Percentiles rank a stretch among this genome's conserved stretches.
These are phyloP conservation scores for Zangia roseola DNA, from an alignment of 768 basidiomycete species.

Conservation along the genomic window DNA sequence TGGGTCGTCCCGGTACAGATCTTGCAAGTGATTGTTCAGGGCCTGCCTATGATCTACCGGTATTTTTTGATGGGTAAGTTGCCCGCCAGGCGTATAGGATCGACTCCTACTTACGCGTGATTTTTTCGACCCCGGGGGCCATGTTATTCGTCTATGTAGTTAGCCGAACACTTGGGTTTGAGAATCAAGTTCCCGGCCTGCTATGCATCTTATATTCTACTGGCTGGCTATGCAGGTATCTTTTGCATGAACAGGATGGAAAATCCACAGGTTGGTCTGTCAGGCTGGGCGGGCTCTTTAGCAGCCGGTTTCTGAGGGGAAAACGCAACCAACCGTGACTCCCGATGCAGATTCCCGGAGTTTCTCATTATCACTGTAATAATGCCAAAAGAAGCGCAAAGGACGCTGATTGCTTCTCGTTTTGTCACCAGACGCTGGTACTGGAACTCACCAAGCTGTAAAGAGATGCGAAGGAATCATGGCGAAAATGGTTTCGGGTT, in stretches of 20 bases:
- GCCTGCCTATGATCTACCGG: slow-evolving; percentile 20
- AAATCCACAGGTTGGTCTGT: slow-evolving; percentile 25
- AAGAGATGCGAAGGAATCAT: neutral
- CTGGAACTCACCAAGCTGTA: slow-evolving; percentile 27
- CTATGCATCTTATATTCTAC: slow-evolving; percentile 15
- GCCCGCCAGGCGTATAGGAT: neutral
- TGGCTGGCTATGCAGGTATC: slow-evolving; percentile 11
- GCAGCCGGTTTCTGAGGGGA: neutral
- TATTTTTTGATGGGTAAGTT: neutral
- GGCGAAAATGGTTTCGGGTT: too few species aligned
- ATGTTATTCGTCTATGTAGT: neutral
- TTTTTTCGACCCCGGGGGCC: slow-evolving; percentile 4
- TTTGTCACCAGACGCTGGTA: slow-evolving; percentile 1
- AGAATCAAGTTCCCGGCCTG: neutral
- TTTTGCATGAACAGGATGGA: slow-evolving; percentile 4
- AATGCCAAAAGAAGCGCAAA: neutral
- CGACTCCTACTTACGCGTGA: slow-evolving; percentile 9
- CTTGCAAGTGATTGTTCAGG: slow-evolving; percentile 25
- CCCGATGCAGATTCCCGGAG: neutral
- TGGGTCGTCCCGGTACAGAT: slow-evolving; percentile 12
- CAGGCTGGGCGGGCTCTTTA: slow-evolving; percentile 4
- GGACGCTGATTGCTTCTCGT: neutral
- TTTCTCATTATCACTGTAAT: neutral
- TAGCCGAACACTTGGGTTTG: neutral
- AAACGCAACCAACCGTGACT: neutral